These are phyloP conservation scores for Annulohypoxylon nitens DNA, from an alignment of 495 filamentous ascomycete species.

Conservation along the genomic window DNA sequence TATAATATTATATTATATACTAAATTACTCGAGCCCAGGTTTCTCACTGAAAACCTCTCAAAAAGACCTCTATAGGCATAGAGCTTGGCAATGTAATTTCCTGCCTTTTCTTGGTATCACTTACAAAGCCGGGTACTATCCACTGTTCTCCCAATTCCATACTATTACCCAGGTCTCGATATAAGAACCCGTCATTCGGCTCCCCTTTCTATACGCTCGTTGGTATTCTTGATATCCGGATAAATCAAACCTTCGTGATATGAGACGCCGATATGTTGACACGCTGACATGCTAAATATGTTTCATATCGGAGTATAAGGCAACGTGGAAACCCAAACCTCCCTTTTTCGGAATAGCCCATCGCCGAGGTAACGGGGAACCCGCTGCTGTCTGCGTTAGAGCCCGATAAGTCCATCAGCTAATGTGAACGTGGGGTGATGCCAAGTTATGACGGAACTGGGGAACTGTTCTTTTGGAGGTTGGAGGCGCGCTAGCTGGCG, in stretches of 20 bases:
- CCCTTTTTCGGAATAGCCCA: background rate
- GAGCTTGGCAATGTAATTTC: background rate
- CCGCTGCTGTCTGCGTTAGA: background rate
- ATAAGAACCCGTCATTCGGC: background rate
- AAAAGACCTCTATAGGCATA: background rate
- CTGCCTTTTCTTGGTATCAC: background rate
- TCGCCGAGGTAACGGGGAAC: background rate
- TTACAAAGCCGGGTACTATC: background rate
- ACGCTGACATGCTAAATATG: background rate
- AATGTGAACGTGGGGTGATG: constrained; percentile 29
- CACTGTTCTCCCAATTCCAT: background rate
- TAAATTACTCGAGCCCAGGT: no score
- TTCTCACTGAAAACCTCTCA: background rate
- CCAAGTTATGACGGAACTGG: constrained; percentile 19
- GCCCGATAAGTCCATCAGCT: constrained; percentile 9
- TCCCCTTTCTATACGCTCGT: background rate
- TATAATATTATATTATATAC: no score
- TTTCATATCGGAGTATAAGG: background rate
- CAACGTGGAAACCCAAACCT: background rate
- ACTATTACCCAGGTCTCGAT: background rate
- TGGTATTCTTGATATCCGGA: background rate
- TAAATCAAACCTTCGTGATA: background rate
- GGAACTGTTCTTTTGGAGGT: constrained; percentile 10
- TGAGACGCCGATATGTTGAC: no score
- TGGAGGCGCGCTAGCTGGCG: constrained; percentile 32